These are phyloP conservation scores for Xylaria sp. DNA, from an alignment of 495 filamentous ascomycete genomes.

Conservation along the genomic window DNA sequence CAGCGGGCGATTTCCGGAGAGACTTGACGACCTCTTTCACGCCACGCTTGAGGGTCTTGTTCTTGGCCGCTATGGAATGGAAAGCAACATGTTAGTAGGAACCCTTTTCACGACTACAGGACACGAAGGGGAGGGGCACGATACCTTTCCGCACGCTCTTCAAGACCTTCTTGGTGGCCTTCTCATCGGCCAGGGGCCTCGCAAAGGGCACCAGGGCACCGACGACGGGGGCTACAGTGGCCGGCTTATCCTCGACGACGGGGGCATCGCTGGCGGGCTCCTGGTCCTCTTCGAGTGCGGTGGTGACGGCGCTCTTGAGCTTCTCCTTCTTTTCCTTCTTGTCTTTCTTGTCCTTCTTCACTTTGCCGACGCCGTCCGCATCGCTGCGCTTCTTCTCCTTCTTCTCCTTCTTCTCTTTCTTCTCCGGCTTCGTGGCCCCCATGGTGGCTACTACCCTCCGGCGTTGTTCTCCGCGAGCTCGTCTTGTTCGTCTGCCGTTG, in stretches of 20 bases:
- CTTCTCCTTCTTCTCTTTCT: constrained; percentile 75
- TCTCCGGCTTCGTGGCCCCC: constrained; percentile 55
- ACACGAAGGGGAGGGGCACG: constrained; percentile 26
- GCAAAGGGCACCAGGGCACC: constrained; percentile 93
- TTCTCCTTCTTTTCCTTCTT: constrained; percentile 71
- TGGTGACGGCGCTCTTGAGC: constrained; percentile 58
- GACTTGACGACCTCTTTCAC: constrained; percentile 99
- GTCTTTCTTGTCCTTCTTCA: constrained; percentile 76
- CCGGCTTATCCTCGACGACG: constrained; percentile 51
- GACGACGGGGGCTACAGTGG: constrained; percentile 57
- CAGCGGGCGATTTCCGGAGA: constrained; percentile 83
- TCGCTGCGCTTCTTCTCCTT: constrained; percentile 84
- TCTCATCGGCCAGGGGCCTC: constrained; percentile 86
- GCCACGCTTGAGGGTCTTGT: constrained; percentile 92
- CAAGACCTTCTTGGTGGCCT: constrained; percentile 88
- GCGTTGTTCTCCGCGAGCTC: not conserved
- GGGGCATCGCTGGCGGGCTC: constrained; percentile 36
- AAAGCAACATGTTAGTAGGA: not conserved
- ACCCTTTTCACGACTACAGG: not conserved
- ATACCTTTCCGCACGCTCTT: constrained; percentile 94
- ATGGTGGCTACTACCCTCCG: constrained; percentile 27
- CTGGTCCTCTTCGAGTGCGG: constrained; percentile 49
- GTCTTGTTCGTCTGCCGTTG: not conserved
- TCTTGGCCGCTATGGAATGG: constrained; percentile 74
- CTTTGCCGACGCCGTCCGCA: constrained; percentile 75